Evolutionary conservation across 2,329 filamentous ascomycete genomes (phyloP).

Genomic region (Paecilomyces dactylethromorphus): DNA sequence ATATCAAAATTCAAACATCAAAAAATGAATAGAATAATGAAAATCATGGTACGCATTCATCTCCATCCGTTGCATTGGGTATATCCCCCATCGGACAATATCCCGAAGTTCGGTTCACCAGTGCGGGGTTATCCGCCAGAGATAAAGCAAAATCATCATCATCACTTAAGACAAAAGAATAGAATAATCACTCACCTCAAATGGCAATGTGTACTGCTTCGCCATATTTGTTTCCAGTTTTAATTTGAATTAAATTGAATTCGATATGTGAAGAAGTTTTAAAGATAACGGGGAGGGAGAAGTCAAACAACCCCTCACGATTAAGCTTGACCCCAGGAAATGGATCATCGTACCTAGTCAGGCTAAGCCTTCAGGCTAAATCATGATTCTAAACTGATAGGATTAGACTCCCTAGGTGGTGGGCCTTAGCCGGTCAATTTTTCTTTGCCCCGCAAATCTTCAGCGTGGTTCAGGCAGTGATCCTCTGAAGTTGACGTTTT

Average conservation of each 20-base stretch:
- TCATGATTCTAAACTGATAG: not conserved
- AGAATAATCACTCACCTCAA: conserved; percentile 21
- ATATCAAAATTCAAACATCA: not conserved
- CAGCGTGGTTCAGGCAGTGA: not conserved
- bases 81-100: not conserved
- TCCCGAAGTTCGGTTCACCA: not conserved
- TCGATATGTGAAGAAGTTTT: not conserved
- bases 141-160: not conserved
- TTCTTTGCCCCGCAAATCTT: not conserved
- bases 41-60: not conserved
- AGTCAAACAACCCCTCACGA: not conserved
- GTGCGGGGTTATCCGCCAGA: not conserved
- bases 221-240: conserved; percentile 15
- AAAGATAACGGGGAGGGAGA: not conserved
- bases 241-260: not conserved
- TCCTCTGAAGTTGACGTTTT: not conserved
- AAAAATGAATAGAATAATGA: not conserved
- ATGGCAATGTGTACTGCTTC: conserved; percentile 29
- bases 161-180: not conserved
- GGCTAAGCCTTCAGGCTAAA: not conserved
- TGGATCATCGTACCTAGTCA: not conserved
- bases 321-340: not conserved
- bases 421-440: not conserved
- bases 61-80: not conserved
- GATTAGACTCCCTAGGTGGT: not conserved